These are phyloP conservation scores for Suhomyces faveliae DNA, from an alignment of 805 yeast species.

Conservation along the genomic window DNA sequence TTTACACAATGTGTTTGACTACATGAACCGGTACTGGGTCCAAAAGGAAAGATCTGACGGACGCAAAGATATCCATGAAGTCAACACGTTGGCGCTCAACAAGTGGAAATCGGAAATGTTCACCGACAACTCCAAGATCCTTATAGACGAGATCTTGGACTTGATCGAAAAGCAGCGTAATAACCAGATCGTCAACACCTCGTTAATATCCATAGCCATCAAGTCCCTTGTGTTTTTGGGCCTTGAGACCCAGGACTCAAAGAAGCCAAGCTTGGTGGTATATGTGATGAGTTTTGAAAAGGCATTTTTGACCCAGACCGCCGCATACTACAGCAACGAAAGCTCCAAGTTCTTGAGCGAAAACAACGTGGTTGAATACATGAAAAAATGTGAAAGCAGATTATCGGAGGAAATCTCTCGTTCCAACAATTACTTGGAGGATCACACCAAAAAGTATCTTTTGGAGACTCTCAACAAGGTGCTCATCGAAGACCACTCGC, in stretches of 20 bases:
- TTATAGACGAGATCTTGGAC: conserved; percentile 70
- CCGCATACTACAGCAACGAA: conserved; percentile 65
- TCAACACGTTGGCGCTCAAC: conserved; percentile 80
- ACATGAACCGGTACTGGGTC: conserved; percentile 97
- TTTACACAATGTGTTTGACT: conserved; percentile 89
- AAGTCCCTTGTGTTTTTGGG: conserved; percentile 88
- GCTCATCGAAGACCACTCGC: conserved; percentile 76
- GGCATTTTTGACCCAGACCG: conserved; percentile 69
- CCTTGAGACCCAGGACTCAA: conserved; percentile 84
- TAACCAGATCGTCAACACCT: conserved; percentile 68
- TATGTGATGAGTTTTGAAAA: conserved; percentile 79
- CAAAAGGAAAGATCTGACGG: conserved; percentile 95
- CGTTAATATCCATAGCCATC: conserved; percentile 68
- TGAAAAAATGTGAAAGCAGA: conserved; percentile 80
- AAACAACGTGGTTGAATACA: conserved; percentile 86
- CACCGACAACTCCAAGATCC: conserved; percentile 53
- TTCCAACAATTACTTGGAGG: conserved; percentile 78
- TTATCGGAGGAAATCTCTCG: conserved; percentile 80
- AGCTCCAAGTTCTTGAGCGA: conserved; percentile 62
- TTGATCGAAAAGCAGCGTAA: conserved; percentile 77
- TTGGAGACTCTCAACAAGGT: conserved; percentile 73
- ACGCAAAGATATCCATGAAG: conserved; percentile 83
- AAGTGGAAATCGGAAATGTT: conserved; percentile 89
- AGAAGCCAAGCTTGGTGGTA: conserved; percentile 77
- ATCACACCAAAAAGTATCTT: conserved; percentile 75